Percentiles rank a stretch among this genome's conserved stretches.
Conservation (phyloP, 2,329 filamentous ascomycete genomes). For the Corinectria fuckeliana region DNA sequence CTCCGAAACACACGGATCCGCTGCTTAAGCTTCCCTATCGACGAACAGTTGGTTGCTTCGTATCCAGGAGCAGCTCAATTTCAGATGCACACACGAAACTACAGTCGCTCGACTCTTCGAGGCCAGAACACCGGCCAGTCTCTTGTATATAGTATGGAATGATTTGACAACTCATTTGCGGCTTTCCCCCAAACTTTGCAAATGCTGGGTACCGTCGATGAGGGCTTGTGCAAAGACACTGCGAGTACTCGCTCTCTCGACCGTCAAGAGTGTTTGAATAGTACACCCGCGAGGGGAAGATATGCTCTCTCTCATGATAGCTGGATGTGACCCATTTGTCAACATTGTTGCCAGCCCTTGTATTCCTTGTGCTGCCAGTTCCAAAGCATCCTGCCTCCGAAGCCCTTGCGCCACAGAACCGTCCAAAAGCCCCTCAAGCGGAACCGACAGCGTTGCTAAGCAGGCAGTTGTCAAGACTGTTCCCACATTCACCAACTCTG, state of each 20-base stretch:
- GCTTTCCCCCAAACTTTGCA: too few species aligned
- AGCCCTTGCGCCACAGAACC: slow-evolving; percentile 1
- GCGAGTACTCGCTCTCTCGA: too few species aligned
- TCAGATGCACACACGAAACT: too few species aligned
- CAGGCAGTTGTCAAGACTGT: slow-evolving; percentile 2
- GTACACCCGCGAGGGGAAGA: slow-evolving; percentile 10
- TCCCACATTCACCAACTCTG: neutral
- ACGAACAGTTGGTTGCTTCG: too few species aligned
- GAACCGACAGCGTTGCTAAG: slow-evolving; percentile 1
- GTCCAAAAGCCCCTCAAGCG: slow-evolving; percentile 8
- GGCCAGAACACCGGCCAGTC: too few species aligned
- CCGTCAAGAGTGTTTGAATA: too few species aligned
- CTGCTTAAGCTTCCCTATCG: neutral
- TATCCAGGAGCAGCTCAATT: too few species aligned
- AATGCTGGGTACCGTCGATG: too few species aligned
- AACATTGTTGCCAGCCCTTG: neutral
- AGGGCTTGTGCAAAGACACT: too few species aligned
- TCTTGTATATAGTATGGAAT: too few species aligned
- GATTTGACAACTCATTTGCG: too few species aligned
- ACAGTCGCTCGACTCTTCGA: too few species aligned
- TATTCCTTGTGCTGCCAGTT: slow-evolving; percentile 2
- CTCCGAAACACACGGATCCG: neutral
- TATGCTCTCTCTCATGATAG: slow-evolving; percentile 4
- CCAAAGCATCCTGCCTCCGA: neutral
- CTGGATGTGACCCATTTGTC: slow-evolving; percentile 3